Evolutionary conservation across 2,329 filamentous ascomycete species (phyloP).

Genomic region (Aschersonia sp.): DNA sequence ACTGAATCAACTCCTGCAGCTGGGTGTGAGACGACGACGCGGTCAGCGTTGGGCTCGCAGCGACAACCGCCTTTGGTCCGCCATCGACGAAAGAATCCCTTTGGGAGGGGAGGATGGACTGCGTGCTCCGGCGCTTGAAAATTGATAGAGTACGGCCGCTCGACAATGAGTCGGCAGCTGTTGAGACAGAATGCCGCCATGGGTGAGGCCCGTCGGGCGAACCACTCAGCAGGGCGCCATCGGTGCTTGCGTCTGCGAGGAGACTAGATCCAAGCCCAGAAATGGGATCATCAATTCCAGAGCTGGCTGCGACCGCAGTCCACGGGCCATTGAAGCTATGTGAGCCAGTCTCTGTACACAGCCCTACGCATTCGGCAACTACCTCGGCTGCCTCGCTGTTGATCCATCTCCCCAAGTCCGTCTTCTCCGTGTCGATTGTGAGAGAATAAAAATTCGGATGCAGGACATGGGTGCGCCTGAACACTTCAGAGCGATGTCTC

Average conservation of each 20-base stretch:
- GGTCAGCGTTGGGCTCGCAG: slow-evolving; percentile 48
- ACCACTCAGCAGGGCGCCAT: slow-evolving; percentile 25
- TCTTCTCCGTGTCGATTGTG: slow-evolving; percentile 67
- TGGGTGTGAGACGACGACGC: slow-evolving; percentile 37
- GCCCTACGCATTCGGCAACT: slow-evolving; percentile 61
- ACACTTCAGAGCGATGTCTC: slow-evolving; percentile 58
- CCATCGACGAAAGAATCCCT: slow-evolving; percentile 28
- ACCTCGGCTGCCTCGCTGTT: slow-evolving; percentile 69
- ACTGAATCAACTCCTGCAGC: slow-evolving; percentile 44
- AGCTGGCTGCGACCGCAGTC: neutral
- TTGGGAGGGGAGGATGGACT: slow-evolving; percentile 35
- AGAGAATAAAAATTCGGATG: slow-evolving; percentile 76
- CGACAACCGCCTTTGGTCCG: slow-evolving; percentile 20
- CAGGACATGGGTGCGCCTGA: slow-evolving; percentile 56
- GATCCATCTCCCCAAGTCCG: slow-evolving; percentile 62
- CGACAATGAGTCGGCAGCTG: slow-evolving; percentile 30
- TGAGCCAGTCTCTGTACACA: slow-evolving; percentile 29
- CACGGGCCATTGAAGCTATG: slow-evolving; percentile 11
- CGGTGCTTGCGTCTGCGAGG: slow-evolving; percentile 17
- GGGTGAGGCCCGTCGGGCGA: slow-evolving; percentile 3
- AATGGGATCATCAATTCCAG: neutral
- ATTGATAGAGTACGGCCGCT: slow-evolving; percentile 22
- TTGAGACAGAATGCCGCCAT: slow-evolving; percentile 20
- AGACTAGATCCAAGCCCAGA: slow-evolving; percentile 11
- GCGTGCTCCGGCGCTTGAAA: slow-evolving; percentile 26